A percentile compares a stretch with the other conserved stretches of the same genome.
Conservation (phyloP, 768 basidiomycete genomes). For the Lactarius trivialis region DNA sequence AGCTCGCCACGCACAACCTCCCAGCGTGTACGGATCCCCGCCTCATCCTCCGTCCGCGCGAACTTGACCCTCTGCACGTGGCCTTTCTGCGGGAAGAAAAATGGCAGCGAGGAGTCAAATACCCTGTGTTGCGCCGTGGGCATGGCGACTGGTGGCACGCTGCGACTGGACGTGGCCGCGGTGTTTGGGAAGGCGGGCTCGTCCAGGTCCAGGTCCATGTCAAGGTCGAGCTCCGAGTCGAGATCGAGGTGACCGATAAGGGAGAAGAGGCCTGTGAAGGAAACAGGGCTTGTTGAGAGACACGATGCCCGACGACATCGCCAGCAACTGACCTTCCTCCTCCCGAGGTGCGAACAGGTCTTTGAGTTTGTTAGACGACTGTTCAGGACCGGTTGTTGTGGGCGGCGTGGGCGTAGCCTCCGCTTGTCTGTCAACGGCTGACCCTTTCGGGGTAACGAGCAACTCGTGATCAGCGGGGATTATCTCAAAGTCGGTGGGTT, state of each 20-base stretch:
- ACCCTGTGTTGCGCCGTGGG: not conserved
- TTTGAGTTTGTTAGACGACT: conserved; percentile 41
- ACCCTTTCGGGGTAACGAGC: not conserved
- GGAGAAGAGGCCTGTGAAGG: conserved; percentile 68
- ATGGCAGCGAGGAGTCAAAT: conserved; percentile 13
- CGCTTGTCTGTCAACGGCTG: not conserved
- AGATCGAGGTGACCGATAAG: conserved; percentile 69
- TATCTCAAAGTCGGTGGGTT: conserved; percentile 25
- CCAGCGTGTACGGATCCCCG: conserved; percentile 64
- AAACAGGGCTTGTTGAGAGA: not conserved
- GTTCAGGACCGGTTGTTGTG: not conserved
- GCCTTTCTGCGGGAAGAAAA: conserved; percentile 18
- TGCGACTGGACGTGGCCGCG: not conserved
- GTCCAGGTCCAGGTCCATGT: conserved; percentile 43
- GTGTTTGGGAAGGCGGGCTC: not conserved
- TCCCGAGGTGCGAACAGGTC: conserved; percentile 68
- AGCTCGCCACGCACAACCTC: conserved; percentile 60
- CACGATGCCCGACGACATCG: not conserved
- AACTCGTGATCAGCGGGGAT: conserved; percentile 2
- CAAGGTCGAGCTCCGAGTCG: conserved; percentile 58
- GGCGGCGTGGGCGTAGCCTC: not conserved
- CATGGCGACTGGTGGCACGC: not conserved
- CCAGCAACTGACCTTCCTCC: conserved; percentile 47
- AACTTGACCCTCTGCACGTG: conserved; percentile 40
- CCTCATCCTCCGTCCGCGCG: conserved; percentile 44